Percentiles rank a stretch among this genome's conserved stretches.
Conservation (phyloP, 352 stramenopile genomes). For the Phytophthora litchii region DNA sequence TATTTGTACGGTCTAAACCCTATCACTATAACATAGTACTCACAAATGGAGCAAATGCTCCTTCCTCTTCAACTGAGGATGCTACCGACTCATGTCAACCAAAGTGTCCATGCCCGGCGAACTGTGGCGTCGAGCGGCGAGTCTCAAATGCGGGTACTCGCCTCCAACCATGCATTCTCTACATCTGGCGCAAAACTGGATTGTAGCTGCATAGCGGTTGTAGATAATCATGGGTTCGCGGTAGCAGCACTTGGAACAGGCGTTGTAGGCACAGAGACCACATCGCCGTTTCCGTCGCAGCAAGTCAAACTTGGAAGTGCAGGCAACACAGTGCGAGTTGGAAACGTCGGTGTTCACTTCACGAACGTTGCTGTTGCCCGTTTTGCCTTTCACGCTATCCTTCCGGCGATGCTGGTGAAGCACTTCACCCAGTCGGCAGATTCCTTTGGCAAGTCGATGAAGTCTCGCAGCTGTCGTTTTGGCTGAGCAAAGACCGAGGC, state of each 20-base stretch:
- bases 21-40: slow-evolving; percentile 22
- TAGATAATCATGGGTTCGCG: slow-evolving; percentile 47
- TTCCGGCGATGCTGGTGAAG: slow-evolving; percentile 27
- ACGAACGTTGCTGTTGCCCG: not conserved
- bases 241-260: slow-evolving; percentile 40
- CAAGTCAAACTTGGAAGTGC: slow-evolving; percentile 40
- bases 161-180: slow-evolving; percentile 42
- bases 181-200: slow-evolving; percentile 43
- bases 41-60: not conserved
- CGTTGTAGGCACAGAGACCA: slow-evolving; percentile 43
- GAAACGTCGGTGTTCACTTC: slow-evolving; percentile 18
- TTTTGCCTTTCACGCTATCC: slow-evolving; percentile 15
- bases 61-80: slow-evolving; percentile 4
- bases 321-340: slow-evolving; percentile 47
- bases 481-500: slow-evolving; percentile 24
- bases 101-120: slow-evolving; percentile 36
- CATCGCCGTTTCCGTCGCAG: slow-evolving; percentile 35
- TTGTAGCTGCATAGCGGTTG: slow-evolving; percentile 39
- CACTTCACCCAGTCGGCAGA: slow-evolving; percentile 37
- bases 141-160: slow-evolving; percentile 42
- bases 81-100: slow-evolving; percentile 18
- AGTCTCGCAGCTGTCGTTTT: slow-evolving; percentile 37
- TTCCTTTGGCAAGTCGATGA: slow-evolving; percentile 32
- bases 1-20: slow-evolving; percentile 13
- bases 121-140: slow-evolving; percentile 34